Evolutionary conservation across 306 rosid genomes (phyloP), one percentile per base, ranked within the genome.

Genomic region (Leucaena leucocephala): DNA sequence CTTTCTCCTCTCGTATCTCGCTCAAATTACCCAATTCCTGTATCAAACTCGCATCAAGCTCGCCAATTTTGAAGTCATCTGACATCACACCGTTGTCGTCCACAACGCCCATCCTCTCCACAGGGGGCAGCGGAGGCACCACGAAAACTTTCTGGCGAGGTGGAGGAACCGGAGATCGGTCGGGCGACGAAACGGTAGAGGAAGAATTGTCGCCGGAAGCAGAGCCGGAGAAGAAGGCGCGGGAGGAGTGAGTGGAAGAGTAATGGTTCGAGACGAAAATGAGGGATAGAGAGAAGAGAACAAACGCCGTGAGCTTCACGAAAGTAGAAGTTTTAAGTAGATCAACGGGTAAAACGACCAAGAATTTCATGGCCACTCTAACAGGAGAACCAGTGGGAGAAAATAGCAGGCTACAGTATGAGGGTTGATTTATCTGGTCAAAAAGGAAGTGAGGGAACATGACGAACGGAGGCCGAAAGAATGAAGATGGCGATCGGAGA

Each of bases 1-100:
- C 81, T 33, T 46, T 65, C 74, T 4, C 88, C 58, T 40, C 82
- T 2, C 19, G 78, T 11, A 34, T 49, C 16, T 49, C 74, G 21
- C 78, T 83, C 78, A 40, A 45, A 74, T 85, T 82, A 66, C 80
- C 43, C 72, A 64, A 74, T 43, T 85, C 84, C 72, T 77, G 86
- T 0, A 39, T 73, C 40, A 81, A 35, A 66, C 64, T 77, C 5
- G 78, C 81, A 83, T 88, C 97, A 4, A 82, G 75, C 16, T 88
- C 94, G 2, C 98, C 97, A 27, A 92, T 84, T 48, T 77, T 84
- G 77, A 94, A 92, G 65, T 91, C 88, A 75, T 87, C 90, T 50
- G 96, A 78, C 98, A 95, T 91, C 4, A 86, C 83, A 34, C 98
- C 98, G 62, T 87, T 88, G 65, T 88, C 93, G 62, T 92, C 91